Evolutionary conservation across 306 rosid genomes (phyloP).

Genomic region (Gillenia trifoliata): DNA sequence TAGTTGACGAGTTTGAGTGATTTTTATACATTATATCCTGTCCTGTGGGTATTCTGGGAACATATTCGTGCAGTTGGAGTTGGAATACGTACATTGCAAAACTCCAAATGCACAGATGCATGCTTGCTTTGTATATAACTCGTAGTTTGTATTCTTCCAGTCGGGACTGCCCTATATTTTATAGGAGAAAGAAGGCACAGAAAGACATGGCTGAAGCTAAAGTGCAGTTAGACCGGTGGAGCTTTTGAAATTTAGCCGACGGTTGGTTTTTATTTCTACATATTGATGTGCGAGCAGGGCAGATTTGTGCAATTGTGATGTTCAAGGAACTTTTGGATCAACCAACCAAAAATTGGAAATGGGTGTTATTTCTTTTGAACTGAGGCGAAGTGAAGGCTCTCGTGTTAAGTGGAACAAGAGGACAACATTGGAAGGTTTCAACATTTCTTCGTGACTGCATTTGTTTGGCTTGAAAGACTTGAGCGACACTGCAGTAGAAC

Average conservation of each 20-base stretch:
- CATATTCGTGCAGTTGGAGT: neutral
- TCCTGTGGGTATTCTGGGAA: neutral
- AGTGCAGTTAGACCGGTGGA: slow-evolving; percentile 86
- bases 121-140: neutral
- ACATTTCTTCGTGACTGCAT: neutral
- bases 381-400: neutral
- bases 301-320: neutral
- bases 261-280: slow-evolving; percentile 13
- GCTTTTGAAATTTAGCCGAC: slow-evolving; percentile 35
- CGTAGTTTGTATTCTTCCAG: slow-evolving; percentile 40
- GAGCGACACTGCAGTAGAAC: too few relatives aligned
- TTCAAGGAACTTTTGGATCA: neutral
- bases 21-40: neutral
- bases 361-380: neutral
- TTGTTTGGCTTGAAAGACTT: too few relatives aligned
- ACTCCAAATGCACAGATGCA: neutral
- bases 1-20: slow-evolving; percentile 9
- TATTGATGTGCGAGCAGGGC: neutral
- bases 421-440: neutral
- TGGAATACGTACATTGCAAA: neutral
- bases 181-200: slow-evolving; percentile 89
- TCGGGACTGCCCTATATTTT: slow-evolving; percentile 97
- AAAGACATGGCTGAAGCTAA: slow-evolving; percentile 97
- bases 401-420: neutral
- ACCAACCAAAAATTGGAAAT: neutral